These are phyloP conservation scores for Wickerhamiella kurtzmanii DNA, from an alignment of 805 yeast species.

Conservation along the genomic window DNA sequence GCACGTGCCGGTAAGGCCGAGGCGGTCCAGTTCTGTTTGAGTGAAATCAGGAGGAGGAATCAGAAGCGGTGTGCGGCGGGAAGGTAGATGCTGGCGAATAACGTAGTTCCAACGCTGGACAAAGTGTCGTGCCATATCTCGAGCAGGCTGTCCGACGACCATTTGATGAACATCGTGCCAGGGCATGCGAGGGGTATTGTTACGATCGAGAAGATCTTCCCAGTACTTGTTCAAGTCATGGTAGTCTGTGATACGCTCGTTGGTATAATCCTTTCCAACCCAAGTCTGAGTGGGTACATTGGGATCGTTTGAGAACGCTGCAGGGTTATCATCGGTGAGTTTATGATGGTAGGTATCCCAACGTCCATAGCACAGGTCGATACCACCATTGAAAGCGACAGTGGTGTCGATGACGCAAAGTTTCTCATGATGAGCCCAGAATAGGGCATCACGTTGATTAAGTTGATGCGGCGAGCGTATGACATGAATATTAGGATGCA, in stretches of 20 bases:
- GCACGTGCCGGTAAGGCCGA: slow-evolving; percentile 66
- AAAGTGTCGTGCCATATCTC: slow-evolving; percentile 86
- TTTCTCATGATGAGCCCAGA: slow-evolving; percentile 99
- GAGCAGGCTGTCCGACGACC: slow-evolving; percentile 84
- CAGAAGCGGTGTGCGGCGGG: slow-evolving; percentile 80
- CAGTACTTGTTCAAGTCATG: slow-evolving; percentile 68
- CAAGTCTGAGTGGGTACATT: slow-evolving; percentile 49
- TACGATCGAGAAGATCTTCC: slow-evolving; percentile 82
- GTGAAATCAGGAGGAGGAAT: slow-evolving; percentile 87
- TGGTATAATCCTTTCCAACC: slow-evolving; percentile 96
- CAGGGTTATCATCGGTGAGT: slow-evolving; percentile 54
- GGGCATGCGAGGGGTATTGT: slow-evolving; percentile 82
- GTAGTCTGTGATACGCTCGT: slow-evolving; percentile 87
- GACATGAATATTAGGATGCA: slow-evolving; percentile 78
- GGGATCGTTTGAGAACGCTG: slow-evolving; percentile 25
- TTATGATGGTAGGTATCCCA: slow-evolving; percentile 96
- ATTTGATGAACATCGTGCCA: slow-evolving; percentile 99
- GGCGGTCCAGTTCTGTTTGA: slow-evolving; percentile 47
- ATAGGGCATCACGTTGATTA: slow-evolving; percentile 68
- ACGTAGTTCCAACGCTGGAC: slow-evolving; percentile 96
- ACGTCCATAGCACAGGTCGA: slow-evolving; percentile 90
- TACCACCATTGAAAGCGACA: slow-evolving; percentile 85
- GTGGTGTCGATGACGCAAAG: slow-evolving; percentile 75
- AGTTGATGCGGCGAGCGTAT: slow-evolving; percentile 93
- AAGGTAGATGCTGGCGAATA: slow-evolving; percentile 84